Base-by-base conservation (phyloP, 805 yeast species). In the Clavispora santaluciae region DNA sequence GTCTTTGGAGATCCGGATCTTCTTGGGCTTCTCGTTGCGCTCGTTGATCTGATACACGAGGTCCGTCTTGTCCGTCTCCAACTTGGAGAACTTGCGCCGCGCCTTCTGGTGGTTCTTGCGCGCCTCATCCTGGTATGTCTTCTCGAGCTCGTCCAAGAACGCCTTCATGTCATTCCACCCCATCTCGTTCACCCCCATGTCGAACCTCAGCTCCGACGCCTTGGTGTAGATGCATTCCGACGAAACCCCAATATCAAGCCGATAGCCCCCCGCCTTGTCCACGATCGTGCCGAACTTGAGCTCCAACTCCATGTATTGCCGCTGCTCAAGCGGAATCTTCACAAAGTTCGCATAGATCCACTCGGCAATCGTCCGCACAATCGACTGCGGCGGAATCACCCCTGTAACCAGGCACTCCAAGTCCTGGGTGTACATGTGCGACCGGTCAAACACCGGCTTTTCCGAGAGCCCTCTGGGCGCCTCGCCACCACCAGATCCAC, bases 341-440 rank as follows among this genome's bases (percentile, higher is more conserved):
- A 73, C 72, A 35, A 88, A 70, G 47, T 86, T 83, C 15, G 95
- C 89, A 70, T 84, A 89, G 7, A 90, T 73, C 97, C 97, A 90
- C 51, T 83, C 87, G 17, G 93, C 84, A 6, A 90, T 79, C 24
- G 86, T 78, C 55, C 90, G 78, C 5, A 90, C 84, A 43, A 86
- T 69, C 53, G 87, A 91, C 54, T 87, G 88, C 36, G 86, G 76
- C 1, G 93, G 93, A 33, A 80, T 80, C 1, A 84, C 73, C 5
- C 89, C 90, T 0, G 88, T 81, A 13, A 87, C 73, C 31, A 88
- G 76, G 37, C 73, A 67, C 50, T 69, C 72, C 31, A 69, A 53
- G 50, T 66, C 73, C 9, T 59, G 59, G 35, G 68, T 58, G 9
- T 59, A 51, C 23, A 66, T 63, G 35, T 59, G 43, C 9, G 59